phyloP scores from a whole-genome alignment of 805 yeast species.

The Starmerella etchellsii region DNA sequence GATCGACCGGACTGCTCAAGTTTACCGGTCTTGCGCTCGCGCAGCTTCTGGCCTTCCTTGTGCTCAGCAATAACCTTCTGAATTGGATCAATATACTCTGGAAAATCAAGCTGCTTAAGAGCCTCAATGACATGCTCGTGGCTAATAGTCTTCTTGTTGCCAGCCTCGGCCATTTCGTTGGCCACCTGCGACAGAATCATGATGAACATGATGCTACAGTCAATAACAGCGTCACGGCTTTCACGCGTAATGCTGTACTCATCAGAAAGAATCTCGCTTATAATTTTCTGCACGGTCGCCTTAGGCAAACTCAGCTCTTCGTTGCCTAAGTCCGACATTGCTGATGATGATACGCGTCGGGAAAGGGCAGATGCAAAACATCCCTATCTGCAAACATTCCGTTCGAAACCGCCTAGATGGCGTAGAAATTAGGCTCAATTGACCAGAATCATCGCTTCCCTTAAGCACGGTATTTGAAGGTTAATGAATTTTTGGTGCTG shows the following conservation, averaged over 20 bases:
- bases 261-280: constrained; percentile 77
- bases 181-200: constrained; percentile 90
- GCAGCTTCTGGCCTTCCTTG: constrained; percentile 69
- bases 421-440: too few relatives aligned
- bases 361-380: background rate
- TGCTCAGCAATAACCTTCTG: constrained; percentile 72
- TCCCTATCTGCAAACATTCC: too few relatives aligned
- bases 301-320: constrained; percentile 30
- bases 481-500: too few relatives aligned
- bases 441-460: too few relatives aligned
- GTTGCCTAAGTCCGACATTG: constrained; percentile 21
- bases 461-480: too few relatives aligned
- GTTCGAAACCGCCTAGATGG: too few relatives aligned
- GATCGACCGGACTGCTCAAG: constrained; percentile 83
- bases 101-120: constrained; percentile 72
- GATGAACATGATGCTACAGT: constrained; percentile 89
- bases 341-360: too few relatives aligned
- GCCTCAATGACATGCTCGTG: constrained; percentile 93
- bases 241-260: constrained; percentile 83
- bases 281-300: constrained; percentile 93
- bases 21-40: constrained; percentile 84
- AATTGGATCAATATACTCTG: constrained; percentile 69
- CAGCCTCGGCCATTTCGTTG: constrained; percentile 92
- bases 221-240: constrained; percentile 88
- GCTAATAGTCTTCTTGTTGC: constrained; percentile 90